Percentiles rank a stretch among this genome's conserved stretches.
Evolutionary conservation across 1,139 yeast genomes (phyloP).

Genomic region (Suhomyces coccinellae): DNA sequence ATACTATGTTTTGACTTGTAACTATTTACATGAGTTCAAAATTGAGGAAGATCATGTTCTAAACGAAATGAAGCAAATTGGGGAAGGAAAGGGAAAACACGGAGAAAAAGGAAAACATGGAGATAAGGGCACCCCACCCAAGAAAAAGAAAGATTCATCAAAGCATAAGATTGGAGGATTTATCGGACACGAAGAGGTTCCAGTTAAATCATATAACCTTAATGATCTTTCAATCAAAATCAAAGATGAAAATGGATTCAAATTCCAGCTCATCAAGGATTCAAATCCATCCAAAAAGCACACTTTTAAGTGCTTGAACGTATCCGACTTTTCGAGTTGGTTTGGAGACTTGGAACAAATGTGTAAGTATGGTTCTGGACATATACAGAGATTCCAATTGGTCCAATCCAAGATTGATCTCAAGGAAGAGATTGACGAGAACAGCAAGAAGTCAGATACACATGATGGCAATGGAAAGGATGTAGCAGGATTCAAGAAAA

Average conservation of each 20-base stretch:
- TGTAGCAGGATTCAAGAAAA: background rate
- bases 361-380: constrained; percentile 38
- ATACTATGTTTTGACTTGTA: constrained; percentile 46
- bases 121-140: constrained; percentile 6
- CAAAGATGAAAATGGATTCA: constrained; percentile 37
- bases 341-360: constrained; percentile 41
- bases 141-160: constrained; percentile 11
- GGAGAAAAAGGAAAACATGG: background rate
- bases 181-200: constrained; percentile 43
- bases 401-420: constrained; percentile 30
- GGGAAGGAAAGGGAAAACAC: background rate
- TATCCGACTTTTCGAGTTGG: constrained; percentile 38
- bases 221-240: constrained; percentile 38
- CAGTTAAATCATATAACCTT: constrained; percentile 45
- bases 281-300: constrained; percentile 32
- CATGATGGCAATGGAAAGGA: background rate
- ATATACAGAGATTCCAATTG: constrained; percentile 35
- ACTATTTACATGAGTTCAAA: constrained; percentile 47
- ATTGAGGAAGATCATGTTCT: constrained; percentile 27
- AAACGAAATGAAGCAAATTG: background rate
- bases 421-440: constrained; percentile 17
- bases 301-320: constrained; percentile 41
- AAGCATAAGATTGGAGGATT: constrained; percentile 45
- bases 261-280: constrained; percentile 35
- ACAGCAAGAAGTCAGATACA: background rate